Evolutionary conservation across 2,329 filamentous ascomycete species (phyloP), one percentile per base, ranked within the genome.

Genomic region (Colletotrichum incanum): DNA sequence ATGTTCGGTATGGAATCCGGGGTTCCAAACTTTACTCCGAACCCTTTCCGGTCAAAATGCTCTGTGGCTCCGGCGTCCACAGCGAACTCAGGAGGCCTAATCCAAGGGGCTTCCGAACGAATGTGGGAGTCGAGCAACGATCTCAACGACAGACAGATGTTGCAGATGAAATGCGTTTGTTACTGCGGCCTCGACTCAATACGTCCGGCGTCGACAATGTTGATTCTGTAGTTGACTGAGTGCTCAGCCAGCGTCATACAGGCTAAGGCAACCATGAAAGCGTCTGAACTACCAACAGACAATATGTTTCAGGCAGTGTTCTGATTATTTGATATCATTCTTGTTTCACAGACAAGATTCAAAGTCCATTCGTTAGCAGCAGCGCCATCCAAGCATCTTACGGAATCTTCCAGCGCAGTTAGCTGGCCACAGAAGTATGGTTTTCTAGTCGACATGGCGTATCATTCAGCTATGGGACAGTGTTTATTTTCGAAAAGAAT

Each of bases 11-110:
- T 18, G 20, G 34, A 20, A 31, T 50, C 45, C 16, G 61, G 61
- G 23, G 45, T 26, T 16, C 26, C 49, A 14, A 65, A 49, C 41
- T 65, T n/a, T 39, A 49, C 20, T 23, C 5, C 8, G 20, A 59
- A 56, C 63, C 55, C 54, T 39, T 31, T 39, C 45, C 63, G 52
- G 63, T 16, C 16, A 11, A 28, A 41, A 41, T 47, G 31, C 28
- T 12, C 16, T 18, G 26, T 34, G 28, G 50, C 4, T 20, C 28
- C 28, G 18, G 28, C 28, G 31, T 12, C 18, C 18, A 34, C 11
- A 31, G 4, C 28, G 9, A 12, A 8, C 28, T 20, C 50, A 34
- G 14, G 2, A 26, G 16, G 2, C 16, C 16, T 52, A 6, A 31
- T 23, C 16, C 26, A 18, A 28, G 49, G 18, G 14, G 7, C 11